Conservation (phyloP, 2,329 filamentous ascomycete species). For the Rhynchosporium agropyri region DNA sequence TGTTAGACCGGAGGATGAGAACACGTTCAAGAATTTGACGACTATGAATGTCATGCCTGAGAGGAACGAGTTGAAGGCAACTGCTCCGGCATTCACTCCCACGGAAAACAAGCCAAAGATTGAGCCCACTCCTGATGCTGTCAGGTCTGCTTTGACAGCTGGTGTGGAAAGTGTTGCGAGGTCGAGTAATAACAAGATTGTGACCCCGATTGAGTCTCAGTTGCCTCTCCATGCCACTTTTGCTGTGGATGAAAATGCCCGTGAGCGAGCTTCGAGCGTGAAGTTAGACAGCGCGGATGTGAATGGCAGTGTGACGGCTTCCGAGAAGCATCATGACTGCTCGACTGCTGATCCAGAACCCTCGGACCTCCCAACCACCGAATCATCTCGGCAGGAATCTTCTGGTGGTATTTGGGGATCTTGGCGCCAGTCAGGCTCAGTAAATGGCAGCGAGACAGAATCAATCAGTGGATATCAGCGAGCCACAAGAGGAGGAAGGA, state of each 20-base stretch:
- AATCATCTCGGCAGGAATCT: conserved; percentile 48
- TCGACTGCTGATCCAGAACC: conserved; percentile 22
- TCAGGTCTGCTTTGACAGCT: conserved; percentile 22
- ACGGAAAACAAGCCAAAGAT: conserved; percentile 36
- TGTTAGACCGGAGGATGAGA: conserved; percentile 87
- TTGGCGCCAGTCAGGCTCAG: conserved; percentile 61
- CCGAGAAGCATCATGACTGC: conserved; percentile 28
- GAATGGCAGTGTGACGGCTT: conserved; percentile 29
- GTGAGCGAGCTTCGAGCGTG: conserved; percentile 28
- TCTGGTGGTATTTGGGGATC: conserved; percentile 68
- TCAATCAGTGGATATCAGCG: conserved; percentile 64
- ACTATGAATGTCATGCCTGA: conserved; percentile 60
- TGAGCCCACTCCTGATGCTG: conserved; percentile 24
- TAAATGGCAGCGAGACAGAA: conserved; percentile 38
- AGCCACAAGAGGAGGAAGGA: conserved; percentile 64
- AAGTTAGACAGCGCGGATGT: conserved; percentile 22
- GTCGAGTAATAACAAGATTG: conserved; percentile 20
- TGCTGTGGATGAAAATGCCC: conserved; percentile 20
- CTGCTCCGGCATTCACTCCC: conserved; percentile 40
- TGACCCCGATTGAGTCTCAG: conserved; percentile 25
- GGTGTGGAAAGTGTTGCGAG: conserved; percentile 22
- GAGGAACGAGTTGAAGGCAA: conserved; percentile 59
- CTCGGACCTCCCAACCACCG: conserved; percentile 24
- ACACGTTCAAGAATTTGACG: conserved; percentile 74
- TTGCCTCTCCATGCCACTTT: conserved; percentile 29